Conservation (phyloP, 2,329 filamentous ascomycete genomes). For the Scolecobasidium constrictum region DNA sequence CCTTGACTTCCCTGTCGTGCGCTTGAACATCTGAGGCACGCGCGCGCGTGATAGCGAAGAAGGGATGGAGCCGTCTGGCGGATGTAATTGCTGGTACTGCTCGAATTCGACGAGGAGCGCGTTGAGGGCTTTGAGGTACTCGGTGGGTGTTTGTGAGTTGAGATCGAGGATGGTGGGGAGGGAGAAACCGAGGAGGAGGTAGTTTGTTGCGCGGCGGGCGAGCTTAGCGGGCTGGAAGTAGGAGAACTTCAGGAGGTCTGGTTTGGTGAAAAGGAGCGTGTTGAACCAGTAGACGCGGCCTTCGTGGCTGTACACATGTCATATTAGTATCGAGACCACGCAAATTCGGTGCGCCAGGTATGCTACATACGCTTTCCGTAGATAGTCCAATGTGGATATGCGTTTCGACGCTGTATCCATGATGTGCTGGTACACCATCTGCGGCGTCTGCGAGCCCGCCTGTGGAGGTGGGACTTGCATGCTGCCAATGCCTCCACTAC, state of each 20-base stretch:
- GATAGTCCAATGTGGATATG: slow-evolving; percentile 86
- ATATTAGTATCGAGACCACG: neutral
- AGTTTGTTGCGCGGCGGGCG: slow-evolving; percentile 83
- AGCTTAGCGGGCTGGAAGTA: slow-evolving; percentile 79
- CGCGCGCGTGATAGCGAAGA: slow-evolving; percentile 65
- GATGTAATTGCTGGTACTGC: slow-evolving; percentile 78
- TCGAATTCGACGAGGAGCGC: slow-evolving; percentile 85
- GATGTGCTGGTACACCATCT: slow-evolving; percentile 54
- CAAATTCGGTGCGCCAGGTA: neutral
- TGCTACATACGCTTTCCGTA: slow-evolving; percentile 71
- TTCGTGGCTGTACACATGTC: slow-evolving; percentile 57
- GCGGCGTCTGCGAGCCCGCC: slow-evolving; percentile 32
- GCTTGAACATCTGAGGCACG: slow-evolving; percentile 47
- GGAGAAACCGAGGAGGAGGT: slow-evolving; percentile 83
- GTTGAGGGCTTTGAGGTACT: slow-evolving; percentile 81
- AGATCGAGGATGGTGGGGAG: slow-evolving; percentile 84
- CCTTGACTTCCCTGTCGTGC: slow-evolving; percentile 30
- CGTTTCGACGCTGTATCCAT: slow-evolving; percentile 83
- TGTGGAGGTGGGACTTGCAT: neutral
- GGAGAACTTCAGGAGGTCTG: slow-evolving; percentile 69
- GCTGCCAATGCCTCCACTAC: neutral
- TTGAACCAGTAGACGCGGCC: slow-evolving; percentile 98
- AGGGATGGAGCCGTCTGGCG: slow-evolving; percentile 61
- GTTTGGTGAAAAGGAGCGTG: slow-evolving; percentile 80
- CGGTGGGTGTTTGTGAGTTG: slow-evolving; percentile 64